Evolutionary conservation across 2,329 filamentous ascomycete species (phyloP).

Genomic region (Thyridium curvatum): DNA sequence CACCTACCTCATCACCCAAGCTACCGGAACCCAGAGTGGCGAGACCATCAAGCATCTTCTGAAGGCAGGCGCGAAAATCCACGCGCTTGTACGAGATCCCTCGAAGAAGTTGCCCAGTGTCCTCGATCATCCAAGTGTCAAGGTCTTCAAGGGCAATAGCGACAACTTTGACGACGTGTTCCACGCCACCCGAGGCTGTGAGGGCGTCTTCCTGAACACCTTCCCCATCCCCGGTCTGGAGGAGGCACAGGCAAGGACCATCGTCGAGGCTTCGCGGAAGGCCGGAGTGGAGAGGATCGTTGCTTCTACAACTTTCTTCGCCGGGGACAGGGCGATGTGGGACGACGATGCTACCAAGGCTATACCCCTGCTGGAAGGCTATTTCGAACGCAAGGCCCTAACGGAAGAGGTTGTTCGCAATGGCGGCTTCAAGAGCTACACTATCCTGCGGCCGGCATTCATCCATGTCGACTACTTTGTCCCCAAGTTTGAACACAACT

Average conservation of each 20-base stretch:
- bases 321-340: conserved; percentile 14
- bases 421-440: conserved; percentile 21
- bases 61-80: conserved; percentile 22
- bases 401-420: conserved; percentile 25
- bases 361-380: conserved; percentile 10
- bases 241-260: conserved; percentile 19
- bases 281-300: conserved; percentile 22
- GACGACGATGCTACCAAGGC: conserved; percentile 9
- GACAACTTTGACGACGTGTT: conserved; percentile 20
- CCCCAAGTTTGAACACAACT: conserved; percentile 16
- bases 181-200: conserved; percentile 24
- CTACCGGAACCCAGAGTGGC: conserved; percentile 24
- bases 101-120: conserved; percentile 16
- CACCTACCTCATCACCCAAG: conserved; percentile 27
- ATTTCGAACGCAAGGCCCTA: conserved; percentile 29
- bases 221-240: conserved; percentile 19
- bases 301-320: conserved; percentile 14
- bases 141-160: conserved; percentile 28
- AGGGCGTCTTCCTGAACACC: conserved; percentile 21
- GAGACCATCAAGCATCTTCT: conserved; percentile 24
- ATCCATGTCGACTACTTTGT: conserved; percentile 20
- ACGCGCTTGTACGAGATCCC: conserved; percentile 27
- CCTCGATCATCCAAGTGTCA: conserved; percentile 18
- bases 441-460: conserved; percentile 23
- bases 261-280: conserved; percentile 21